phyloP scores from a whole-genome alignment of 140 eudicot genomes.

The Erigeron philadelphicus region DNA sequence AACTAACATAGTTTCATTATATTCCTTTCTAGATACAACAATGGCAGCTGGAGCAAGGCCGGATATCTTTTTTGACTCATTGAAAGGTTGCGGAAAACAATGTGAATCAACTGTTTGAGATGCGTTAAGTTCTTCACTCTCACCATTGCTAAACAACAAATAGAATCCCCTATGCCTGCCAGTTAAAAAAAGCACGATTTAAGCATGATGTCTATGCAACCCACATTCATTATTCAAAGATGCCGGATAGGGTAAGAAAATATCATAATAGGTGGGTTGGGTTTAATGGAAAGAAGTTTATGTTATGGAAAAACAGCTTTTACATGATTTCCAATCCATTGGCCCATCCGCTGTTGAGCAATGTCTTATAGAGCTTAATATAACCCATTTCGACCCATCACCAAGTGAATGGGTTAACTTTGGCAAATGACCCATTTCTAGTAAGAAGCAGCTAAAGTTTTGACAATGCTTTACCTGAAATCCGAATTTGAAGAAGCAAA shows the following conservation, averaged over 20 bases:
- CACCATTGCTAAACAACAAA: constrained; percentile 65
- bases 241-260: not conserved
- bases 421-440: not conserved
- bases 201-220: not conserved
- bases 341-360: not conserved
- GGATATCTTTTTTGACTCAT: constrained; percentile 48
- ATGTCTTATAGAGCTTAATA: not conserved
- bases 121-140: constrained; percentile 75
- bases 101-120: constrained; percentile 87
- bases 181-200: constrained; percentile 3
- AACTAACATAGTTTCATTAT: constrained; percentile 43
- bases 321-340: no score
- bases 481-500: constrained; percentile 90
- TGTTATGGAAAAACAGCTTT: no score
- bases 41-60: constrained; percentile 99
- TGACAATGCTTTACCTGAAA: constrained; percentile 51
- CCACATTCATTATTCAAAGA: not conserved
- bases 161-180: constrained; percentile 86
- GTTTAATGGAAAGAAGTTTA: not conserved
- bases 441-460: not conserved
- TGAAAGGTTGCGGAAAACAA: constrained; percentile 77
- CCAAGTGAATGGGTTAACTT: not conserved
- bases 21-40: constrained; percentile 68
- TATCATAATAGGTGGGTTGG: no score
- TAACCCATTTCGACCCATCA: not conserved